Conservation (phyloP, 306 rosid species). For the Amphicarpaea edgeworthii region DNA sequence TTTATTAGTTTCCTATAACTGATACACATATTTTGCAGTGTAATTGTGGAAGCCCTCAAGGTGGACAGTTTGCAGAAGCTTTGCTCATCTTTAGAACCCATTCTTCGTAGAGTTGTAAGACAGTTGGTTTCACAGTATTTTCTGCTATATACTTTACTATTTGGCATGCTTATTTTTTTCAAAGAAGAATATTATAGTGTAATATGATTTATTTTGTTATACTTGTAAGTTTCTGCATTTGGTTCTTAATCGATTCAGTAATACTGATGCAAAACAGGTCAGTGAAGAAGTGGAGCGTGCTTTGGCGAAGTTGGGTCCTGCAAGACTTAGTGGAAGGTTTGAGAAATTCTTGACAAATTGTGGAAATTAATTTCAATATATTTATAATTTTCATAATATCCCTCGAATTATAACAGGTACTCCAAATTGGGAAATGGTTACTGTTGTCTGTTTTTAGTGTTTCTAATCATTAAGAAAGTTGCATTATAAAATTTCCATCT, state of each 20-base stretch:
- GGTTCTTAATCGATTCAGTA: conserved; percentile 34
- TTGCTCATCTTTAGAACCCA: conserved; percentile 82
- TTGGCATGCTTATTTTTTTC: conserved; percentile 22
- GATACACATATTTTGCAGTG: conserved; percentile 56
- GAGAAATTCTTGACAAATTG: conserved; percentile 35
- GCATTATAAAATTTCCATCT: neutral
- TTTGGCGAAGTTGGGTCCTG: conserved; percentile 85
- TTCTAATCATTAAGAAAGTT: conserved; percentile 18
- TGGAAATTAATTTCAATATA: conserved; percentile 34
- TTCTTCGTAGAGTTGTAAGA: conserved; percentile 87
- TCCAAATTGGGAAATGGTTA: conserved; percentile 6
- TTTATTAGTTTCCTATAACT: conserved; percentile 15
- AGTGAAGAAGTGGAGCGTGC: conserved; percentile 99
- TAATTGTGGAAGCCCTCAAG: conserved; percentile 83
- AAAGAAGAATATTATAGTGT: conserved; percentile 9
- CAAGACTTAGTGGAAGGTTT: conserved; percentile 81
- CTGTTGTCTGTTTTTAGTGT: conserved; percentile 5
- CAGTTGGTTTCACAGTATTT: conserved; percentile 26
- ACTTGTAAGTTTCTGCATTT: conserved; percentile 21
- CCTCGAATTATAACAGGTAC: conserved; percentile 14
- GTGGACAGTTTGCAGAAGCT: conserved; percentile 87
- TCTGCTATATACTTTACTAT: conserved; percentile 4
- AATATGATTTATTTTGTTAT: conserved; percentile 18
- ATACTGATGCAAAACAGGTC: conserved; percentile 65
- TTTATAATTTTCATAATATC: conserved; percentile 30